Base-by-base conservation (phyloP, 768 basidiomycete genomes). In the Phlegmacium glaucopus region DNA sequence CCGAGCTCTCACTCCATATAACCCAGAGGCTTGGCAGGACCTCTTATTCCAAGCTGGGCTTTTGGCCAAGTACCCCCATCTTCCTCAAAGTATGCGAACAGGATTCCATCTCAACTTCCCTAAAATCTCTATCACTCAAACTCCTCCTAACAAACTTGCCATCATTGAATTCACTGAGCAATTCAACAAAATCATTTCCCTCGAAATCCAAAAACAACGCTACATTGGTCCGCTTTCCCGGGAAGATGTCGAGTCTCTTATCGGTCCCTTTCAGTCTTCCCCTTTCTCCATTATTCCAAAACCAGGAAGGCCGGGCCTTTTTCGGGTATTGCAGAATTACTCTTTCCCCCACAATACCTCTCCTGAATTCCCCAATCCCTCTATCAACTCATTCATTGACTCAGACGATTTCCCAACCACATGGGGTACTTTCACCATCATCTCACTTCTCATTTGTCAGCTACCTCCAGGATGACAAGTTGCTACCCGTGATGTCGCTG, bases 231-330 rank as follows among this genome's bases (percentile, higher is more conserved):
- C 68, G 0, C 47, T 61, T n/a, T 36, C 62, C 0, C n/a, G 27
- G 2, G 5, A 10, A 4, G 49, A 58, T 10, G 26, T 67, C 0
- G 63, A 72, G 39, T 1, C 4, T 0, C 35, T 56, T 12, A 47
- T 72, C 6, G 66, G 72, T 0, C 66, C 62, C 0, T 72, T 72
- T 40, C 70, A 72, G 39, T 64, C 64, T 0, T 70, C 64, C 1
- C 71, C 70, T 1, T 50, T 71, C 3, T 61, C 48, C 0, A 45
- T 72, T 10, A 58, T 71, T 7, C 68, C 64, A 0, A 74, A 75
- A 22, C 2, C 22, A 22, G 22, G 28, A 39, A 60, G 59, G 0
- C 60, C 61, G 0, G 59, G 53, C 0, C 65, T 64, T 42, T 70
- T 52, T 42, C 40, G 64, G 0, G 35, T 62, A 2, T 50, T 74